Evolutionary conservation across 2,329 filamentous ascomycete genomes (phyloP).

Genomic region (Microcyclospora pomicola): DNA sequence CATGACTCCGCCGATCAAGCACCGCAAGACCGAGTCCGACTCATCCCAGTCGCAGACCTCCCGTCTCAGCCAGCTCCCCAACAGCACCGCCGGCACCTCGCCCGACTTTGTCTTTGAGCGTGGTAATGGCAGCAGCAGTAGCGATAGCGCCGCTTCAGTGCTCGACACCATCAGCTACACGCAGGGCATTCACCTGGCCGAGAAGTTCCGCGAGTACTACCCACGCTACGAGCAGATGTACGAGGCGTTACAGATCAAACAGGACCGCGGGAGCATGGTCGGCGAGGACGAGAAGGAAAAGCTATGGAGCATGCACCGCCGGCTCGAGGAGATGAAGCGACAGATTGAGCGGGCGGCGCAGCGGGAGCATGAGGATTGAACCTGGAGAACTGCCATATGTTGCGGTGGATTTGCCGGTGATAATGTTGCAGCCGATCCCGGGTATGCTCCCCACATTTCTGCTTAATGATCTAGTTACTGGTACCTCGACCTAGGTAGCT

Average conservation of each 20-base stretch:
- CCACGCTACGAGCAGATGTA: constrained; percentile 44
- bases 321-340: constrained; percentile 42
- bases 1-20: constrained; percentile 8
- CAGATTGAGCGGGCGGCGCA: constrained; percentile 34
- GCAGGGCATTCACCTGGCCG: constrained; percentile 32
- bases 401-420: too few species aligned
- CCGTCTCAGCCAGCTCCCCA: constrained; percentile 10
- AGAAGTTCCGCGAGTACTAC: constrained; percentile 44
- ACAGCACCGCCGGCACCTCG: constrained; percentile 12
- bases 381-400: not conserved
- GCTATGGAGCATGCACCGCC: constrained; percentile 40
- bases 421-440: too few species aligned
- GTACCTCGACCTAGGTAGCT: too few species aligned
- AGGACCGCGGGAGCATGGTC: constrained; percentile 17
- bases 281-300: constrained; percentile 34
- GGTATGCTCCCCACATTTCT: too few species aligned
- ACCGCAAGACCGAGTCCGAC: constrained; percentile 21
- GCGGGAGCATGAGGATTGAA: constrained; percentile 10
- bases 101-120: constrained; percentile 6
- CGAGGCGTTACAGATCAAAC: constrained; percentile 29
- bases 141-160: constrained; percentile 13
- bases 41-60: constrained; percentile 19
- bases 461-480: too few species aligned
- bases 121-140: constrained; percentile 7
- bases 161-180: constrained; percentile 22